Evolutionary conservation across 192 early-diverging fungal genomes (phyloP), one percentile per base, ranked within the genome.

Genomic region (Allomyces macrogynus): DNA sequence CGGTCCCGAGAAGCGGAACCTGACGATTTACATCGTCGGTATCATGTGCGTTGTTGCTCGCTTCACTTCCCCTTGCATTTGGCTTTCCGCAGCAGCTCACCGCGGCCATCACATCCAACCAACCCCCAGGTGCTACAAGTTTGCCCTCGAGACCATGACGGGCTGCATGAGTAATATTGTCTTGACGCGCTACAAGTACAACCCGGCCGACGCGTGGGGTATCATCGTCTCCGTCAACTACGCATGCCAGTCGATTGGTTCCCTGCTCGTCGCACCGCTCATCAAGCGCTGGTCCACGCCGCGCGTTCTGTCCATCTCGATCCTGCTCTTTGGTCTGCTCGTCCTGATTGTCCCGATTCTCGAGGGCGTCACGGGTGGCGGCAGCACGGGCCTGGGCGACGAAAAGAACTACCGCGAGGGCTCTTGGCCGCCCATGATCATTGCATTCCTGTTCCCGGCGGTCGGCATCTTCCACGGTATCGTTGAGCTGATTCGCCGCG

Each of bases 401-500:
- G 67, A 62, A 0, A 63, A 65, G 4, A 71, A 65, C 1, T 65
- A 69, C 42, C 67, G 65, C 16, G 26, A 24, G 23, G 79, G 79
- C 32, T 12, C 32, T 10, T 81, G 77, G 77, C 43, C 67, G 66
- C 27, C 72, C 12, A 10, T 68, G 10, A 60, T 74, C 24, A 67
- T 81, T 32, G 72, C 76, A 66, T 67, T 69, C 23, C 62, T 83
- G 64, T 83, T 80, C 65, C 61, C 67, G n/a, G 60, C 71, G 22
- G 74, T 76, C 61, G 81, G 81, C 54, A 66, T 78, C 63, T 78
- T 72, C 64, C 77, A 77, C 42, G 80, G 80, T 26, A 76, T 78
- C 68, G 71, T 83, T 20, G 81, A 83, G 62, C 70, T 83, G 16
- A 78, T 83, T 24, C 80, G 81, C 16, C 80, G 81, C 67, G 74